Base-by-base conservation (phyloP, 2,329 filamentous ascomycete species). In the Pestalotiopsis fici region DNA sequence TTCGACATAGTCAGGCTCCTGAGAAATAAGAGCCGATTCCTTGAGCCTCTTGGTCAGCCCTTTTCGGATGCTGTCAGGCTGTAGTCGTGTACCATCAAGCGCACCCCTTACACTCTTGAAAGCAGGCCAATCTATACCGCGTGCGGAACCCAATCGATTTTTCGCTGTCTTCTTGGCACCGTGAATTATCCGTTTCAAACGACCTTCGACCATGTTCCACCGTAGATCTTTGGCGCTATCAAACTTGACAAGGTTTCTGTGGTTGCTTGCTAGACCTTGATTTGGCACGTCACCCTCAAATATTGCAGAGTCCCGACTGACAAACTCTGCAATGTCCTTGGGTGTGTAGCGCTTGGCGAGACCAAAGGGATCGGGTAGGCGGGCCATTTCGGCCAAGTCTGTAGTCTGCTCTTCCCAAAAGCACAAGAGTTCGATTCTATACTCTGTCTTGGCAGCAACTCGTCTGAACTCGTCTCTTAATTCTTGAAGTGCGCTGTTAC, bases 201-300 rank as follows among this genome's bases (percentile, higher is more conserved):
- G 78, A 6, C 78, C 77, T 27, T 78, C 76, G 2, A 83, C 79
- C 7, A 80, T 71, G 12, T 79, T 73, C 15, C 75, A 83, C 11
- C 75, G 73, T 0, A 74, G 69, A 43, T 83, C 81, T 59, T 81
- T 83, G 11, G 77, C 76, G 47, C 79, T 78, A 12, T 81, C 77
- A 21, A 83, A 83, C 64, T 82, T 83, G 69, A 83, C 80, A 4
- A 83, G 73, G 60, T 81, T 77, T 28, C 81, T 74, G 64, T 83
- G 81, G 25, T 78, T 79, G 31, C 74, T 73, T 1, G 78, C 79
- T 6, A 83, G 66, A 0, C 79, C 81, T 57, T 78, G 70, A 3
- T 75, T 70, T 4, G 79, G 76, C 55, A 78, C 75, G 4, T 80
- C 80, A 13, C 35, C 60, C 0, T 74, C 76, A 4, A 83, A 70